These are phyloP conservation scores for Gremmenia infestans DNA, from an alignment of 2,329 filamentous ascomycete species.

Conservation along the genomic window DNA sequence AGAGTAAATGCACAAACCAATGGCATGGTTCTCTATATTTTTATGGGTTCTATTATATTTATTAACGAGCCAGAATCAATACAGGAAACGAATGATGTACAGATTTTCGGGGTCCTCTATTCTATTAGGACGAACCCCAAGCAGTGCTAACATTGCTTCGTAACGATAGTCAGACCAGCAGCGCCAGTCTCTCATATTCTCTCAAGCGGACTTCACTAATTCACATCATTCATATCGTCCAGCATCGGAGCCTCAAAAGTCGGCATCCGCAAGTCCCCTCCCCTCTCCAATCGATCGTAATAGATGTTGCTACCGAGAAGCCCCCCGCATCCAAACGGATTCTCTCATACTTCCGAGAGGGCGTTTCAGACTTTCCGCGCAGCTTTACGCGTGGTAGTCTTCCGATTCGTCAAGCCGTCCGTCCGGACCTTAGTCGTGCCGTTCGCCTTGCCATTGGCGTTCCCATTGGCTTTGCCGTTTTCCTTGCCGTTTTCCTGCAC, in stretches of 20 bases:
- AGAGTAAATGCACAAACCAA: not conserved
- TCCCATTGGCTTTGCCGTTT: not conserved
- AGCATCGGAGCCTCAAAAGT: no score
- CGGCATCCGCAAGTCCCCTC: no score
- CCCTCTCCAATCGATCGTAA: no score
- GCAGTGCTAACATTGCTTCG: not conserved
- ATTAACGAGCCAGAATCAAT: conserved; percentile 12
- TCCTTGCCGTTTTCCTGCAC: not conserved
- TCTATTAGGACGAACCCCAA: not conserved
- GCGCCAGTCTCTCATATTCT: not conserved
- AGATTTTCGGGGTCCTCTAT: conserved; percentile 2
- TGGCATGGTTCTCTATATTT: not conserved
- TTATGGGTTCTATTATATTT: not conserved
- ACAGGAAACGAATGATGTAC: conserved; percentile 19
- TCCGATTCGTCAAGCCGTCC: conserved; percentile 21
- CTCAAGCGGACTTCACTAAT: not conserved
- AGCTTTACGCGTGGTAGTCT: conserved; percentile 1
- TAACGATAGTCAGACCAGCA: conserved; percentile 8
- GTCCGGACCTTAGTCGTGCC: conserved; percentile 14
- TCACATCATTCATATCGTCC: not conserved
- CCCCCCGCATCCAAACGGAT: not conserved
- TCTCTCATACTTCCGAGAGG: not conserved
- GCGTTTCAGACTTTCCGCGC: not conserved
- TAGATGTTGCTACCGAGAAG: not conserved
- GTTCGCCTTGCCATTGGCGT: conserved; percentile 10